These are phyloP conservation scores for Auricularia auricula-judae DNA, from an alignment of 768 basidiomycete genomes.

Conservation along the genomic window DNA sequence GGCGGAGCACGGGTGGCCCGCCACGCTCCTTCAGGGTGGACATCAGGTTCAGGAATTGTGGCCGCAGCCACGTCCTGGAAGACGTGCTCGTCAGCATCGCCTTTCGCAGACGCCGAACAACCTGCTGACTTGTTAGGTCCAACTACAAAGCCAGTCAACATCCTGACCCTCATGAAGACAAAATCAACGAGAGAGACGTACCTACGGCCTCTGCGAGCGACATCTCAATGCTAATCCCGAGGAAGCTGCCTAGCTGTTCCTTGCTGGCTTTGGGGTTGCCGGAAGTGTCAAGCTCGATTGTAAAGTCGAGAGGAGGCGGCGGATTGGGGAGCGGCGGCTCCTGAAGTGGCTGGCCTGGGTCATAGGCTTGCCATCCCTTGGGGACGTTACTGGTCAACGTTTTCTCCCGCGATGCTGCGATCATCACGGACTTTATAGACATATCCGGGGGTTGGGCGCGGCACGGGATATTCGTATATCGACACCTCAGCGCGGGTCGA, in stretches of 20 bases:
- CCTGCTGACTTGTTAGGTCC: not conserved
- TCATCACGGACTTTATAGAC: not conserved
- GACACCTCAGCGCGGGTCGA: not conserved
- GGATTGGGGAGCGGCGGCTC: not conserved
- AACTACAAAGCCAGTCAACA: not conserved
- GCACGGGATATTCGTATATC: not conserved
- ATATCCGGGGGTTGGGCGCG: not conserved
- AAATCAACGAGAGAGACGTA: not conserved
- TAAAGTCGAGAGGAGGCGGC: not conserved
- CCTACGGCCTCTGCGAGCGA: not conserved
- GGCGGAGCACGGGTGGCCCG: conserved; percentile 28
- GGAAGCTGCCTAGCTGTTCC: not conserved
- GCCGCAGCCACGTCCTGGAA: conserved; percentile 19
- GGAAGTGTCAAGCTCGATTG: not conserved
- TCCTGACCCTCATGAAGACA: not conserved
- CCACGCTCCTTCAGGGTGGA: conserved; percentile 32
- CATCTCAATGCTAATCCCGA: not conserved
- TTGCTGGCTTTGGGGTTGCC: not conserved
- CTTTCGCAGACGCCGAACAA: not conserved
- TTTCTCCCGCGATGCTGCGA: not conserved
- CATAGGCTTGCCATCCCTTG: not conserved
- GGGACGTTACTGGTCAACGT: too few relatives aligned
- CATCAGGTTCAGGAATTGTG: conserved; percentile 37
- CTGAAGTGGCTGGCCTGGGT: not conserved
- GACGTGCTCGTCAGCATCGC: conserved; percentile 11